A percentile compares a stretch with the other conserved stretches of the same genome.
Conservation (phyloP, 345 rosid species). For the Euphorbia lathyris region DNA sequence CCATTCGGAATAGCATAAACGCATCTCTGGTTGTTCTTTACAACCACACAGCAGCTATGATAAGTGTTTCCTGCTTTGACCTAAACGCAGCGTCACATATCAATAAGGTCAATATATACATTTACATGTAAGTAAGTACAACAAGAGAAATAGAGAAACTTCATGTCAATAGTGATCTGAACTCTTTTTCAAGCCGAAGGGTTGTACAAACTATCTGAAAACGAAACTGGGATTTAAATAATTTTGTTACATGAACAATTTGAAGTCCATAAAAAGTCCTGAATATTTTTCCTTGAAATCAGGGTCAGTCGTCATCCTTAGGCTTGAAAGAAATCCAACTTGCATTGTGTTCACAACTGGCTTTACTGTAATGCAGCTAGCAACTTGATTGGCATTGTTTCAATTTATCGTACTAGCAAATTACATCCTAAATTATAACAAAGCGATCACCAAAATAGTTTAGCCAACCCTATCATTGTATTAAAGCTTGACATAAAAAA, state of each 20-base stretch:
- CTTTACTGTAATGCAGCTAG: not conserved
- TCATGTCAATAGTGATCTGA: not conserved
- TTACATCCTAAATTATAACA: not conserved
- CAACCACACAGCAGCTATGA: slow-evolving; percentile 84
- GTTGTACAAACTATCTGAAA: not conserved
- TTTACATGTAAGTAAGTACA: not conserved
- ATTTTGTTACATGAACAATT: not conserved
- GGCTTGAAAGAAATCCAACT: not conserved
- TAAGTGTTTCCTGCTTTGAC: slow-evolving; percentile 70
- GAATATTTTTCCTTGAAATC: not conserved
- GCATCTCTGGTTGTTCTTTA: slow-evolving; percentile 81
- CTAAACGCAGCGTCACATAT: slow-evolving; percentile 36
- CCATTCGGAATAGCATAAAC: slow-evolving; percentile 78
- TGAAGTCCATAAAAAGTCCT: not conserved
- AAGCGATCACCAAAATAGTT: not conserved
- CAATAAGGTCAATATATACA: not conserved
- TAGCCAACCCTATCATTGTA: not conserved
- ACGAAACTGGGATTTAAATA: not conserved
- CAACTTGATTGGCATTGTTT: not conserved
- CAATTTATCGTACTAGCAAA: not conserved
- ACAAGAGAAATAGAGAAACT: not conserved
- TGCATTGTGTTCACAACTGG: not conserved
- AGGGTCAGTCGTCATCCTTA: not conserved
- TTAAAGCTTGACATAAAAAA: not conserved
- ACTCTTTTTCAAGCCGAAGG: not conserved